Evolutionary conservation across 148 eudicot species (phyloP).

Genomic region (Chenopodium formosanum): DNA sequence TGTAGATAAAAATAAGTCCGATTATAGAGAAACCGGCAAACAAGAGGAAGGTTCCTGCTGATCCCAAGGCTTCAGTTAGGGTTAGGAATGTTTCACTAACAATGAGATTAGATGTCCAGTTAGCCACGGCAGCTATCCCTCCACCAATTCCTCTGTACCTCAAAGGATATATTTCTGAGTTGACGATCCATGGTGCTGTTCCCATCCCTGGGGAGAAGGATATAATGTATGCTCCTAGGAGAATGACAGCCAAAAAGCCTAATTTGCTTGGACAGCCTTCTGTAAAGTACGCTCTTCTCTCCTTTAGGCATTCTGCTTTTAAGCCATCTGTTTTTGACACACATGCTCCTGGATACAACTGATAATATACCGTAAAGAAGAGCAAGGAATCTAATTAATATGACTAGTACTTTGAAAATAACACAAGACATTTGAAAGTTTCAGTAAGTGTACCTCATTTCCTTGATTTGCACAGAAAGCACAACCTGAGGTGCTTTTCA

Average conservation of each 20-base stretch:
- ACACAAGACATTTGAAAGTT: too few relatives aligned
- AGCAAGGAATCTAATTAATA: background rate
- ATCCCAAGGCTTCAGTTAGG: constrained; percentile 57
- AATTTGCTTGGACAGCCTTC: constrained; percentile 78
- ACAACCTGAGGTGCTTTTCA: constrained; percentile 54
- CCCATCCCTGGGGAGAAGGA: constrained; percentile 85
- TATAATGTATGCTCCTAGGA: constrained; percentile 66
- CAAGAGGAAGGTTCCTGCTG: constrained; percentile 68
- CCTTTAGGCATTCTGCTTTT: constrained; percentile 42
- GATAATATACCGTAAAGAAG: background rate
- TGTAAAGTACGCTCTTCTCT: constrained; percentile 62
- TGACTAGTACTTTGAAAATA: background rate
- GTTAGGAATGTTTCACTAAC: constrained; percentile 77
- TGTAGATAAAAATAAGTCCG: constrained; percentile 54
- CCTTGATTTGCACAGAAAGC: constrained; percentile 60
- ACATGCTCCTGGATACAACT: constrained; percentile 75
- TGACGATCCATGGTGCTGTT: constrained; percentile 80
- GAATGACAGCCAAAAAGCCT: constrained; percentile 59
- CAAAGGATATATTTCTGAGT: constrained; percentile 81
- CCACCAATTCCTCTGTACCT: constrained; percentile 76
- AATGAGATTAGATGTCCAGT: constrained; percentile 71
- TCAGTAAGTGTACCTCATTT: constrained; percentile 39
- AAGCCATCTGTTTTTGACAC: constrained; percentile 35
- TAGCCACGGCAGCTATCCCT: constrained; percentile 72
- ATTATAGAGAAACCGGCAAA: constrained; percentile 61